A percentile compares a stretch with the other conserved stretches of the same genome.
phyloP scores from a whole-genome alignment of 2,329 filamentous ascomycete species.

The Metarhizium robertsii region DNA sequence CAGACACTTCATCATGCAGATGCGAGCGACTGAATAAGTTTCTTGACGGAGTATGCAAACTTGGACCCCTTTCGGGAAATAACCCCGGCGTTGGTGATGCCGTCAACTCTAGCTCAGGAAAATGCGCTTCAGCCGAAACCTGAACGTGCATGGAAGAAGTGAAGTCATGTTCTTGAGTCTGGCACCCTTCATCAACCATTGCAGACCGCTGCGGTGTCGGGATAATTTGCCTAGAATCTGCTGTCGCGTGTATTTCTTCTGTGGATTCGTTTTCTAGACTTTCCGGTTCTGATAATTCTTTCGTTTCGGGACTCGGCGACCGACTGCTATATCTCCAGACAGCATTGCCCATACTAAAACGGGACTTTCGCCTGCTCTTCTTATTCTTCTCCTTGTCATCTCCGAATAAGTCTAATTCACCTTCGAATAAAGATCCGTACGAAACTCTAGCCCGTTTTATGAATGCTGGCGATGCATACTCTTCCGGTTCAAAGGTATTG shows the following conservation, averaged over 20 bases:
- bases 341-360: constrained; percentile 55
- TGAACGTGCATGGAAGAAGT: constrained; percentile 18
- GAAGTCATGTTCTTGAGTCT: constrained; percentile 21
- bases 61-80: background rate
- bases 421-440: constrained; percentile 57
- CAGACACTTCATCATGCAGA: background rate
- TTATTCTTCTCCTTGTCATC: constrained; percentile 36
- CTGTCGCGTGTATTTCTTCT: constrained; percentile 1
- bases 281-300: constrained; percentile 19
- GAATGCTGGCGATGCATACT: constrained; percentile 74
- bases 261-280: constrained; percentile 10
- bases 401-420: constrained; percentile 58
- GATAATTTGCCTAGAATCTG: background rate
- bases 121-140: constrained; percentile 17
- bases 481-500: constrained; percentile 30
- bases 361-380: constrained; percentile 52
- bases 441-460: constrained; percentile 62
- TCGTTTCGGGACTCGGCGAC: constrained; percentile 59
- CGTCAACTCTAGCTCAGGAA: constrained; percentile 4
- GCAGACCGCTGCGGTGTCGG: constrained; percentile 2
- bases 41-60: constrained; percentile 8
- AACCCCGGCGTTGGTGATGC: constrained; percentile 7
- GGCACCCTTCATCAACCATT: constrained; percentile 28
- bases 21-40: constrained; percentile 3
- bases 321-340: constrained; percentile 68